Percentiles rank a stretch among this genome's conserved stretches.
phyloP scores from a whole-genome alignment of 495 filamentous ascomycete genomes.

The Podospora sp. region DNA sequence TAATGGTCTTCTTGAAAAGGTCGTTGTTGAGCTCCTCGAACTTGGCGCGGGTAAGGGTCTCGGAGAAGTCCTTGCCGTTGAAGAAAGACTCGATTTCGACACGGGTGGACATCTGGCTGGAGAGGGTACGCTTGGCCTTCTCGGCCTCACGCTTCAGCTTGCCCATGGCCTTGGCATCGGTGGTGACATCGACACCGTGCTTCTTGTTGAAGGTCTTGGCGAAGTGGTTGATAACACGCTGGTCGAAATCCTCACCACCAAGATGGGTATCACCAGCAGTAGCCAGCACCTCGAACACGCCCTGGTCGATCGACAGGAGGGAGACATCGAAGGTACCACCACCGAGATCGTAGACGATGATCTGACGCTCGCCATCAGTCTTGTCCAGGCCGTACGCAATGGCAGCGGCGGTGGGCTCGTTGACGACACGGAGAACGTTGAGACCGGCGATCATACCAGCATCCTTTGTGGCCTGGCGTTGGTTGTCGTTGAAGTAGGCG shows the following conservation, averaged over 20 bases:
- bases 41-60: slow-evolving; percentile 97
- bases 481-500: slow-evolving; percentile 99
- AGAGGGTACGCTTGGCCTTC: slow-evolving; percentile 99
- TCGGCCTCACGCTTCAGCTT: slow-evolving; percentile 99
- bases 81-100: slow-evolving; percentile 98
- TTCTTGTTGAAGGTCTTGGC: slow-evolving; percentile 99
- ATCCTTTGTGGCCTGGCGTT: slow-evolving; percentile 97
- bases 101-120: slow-evolving; percentile 96
- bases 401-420: slow-evolving; percentile 88
- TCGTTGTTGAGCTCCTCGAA: slow-evolving; percentile 99
- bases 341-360: slow-evolving; percentile 97
- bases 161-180: slow-evolving; percentile 98
- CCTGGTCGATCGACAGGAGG: slow-evolving; percentile 92
- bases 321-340: slow-evolving; percentile 99
- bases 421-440: slow-evolving; percentile 97
- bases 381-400: slow-evolving; percentile 90
- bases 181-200: slow-evolving; percentile 87
- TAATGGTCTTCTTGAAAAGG: slow-evolving; percentile 97
- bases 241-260: slow-evolving; percentile 99
- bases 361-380: slow-evolving; percentile 82
- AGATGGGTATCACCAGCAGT: slow-evolving; percentile 99
- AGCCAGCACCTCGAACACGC: slow-evolving; percentile 96
- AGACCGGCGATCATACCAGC: slow-evolving; percentile 92
- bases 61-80: slow-evolving; percentile 96
- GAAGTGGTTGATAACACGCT: slow-evolving; percentile 96